Evolutionary conservation across 1,284 basidiomycete species (phyloP).

Genomic region (Ganoderma lingzhi): DNA sequence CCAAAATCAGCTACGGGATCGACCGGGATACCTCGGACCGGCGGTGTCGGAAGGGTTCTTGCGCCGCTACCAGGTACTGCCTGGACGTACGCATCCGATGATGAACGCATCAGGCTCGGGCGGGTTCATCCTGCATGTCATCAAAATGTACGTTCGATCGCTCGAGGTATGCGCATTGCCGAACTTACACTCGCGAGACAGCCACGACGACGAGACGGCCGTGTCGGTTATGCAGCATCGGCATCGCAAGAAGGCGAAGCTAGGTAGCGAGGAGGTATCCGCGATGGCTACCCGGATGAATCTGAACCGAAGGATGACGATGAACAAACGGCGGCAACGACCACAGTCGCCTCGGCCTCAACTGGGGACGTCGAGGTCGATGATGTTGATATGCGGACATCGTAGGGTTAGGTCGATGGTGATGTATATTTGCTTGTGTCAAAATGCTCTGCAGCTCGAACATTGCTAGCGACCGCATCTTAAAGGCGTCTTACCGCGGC

Average conservation of each 20-base stretch:
- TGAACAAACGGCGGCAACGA: slow-evolving; percentile 3
- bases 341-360: slow-evolving; percentile 6
- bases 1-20: slow-evolving; percentile 74
- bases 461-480: neutral
- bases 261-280: slow-evolving; percentile 19
- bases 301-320: slow-evolving; percentile 5
- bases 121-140: slow-evolving; percentile 87
- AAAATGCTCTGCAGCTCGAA: neutral
- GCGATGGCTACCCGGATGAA: neutral
- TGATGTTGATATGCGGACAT: slow-evolving; percentile 32
- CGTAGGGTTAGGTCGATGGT: slow-evolving; percentile 13
- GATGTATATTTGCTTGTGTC: neutral
- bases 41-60: slow-evolving; percentile 91
- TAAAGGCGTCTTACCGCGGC: neutral
- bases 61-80: slow-evolving; percentile 91
- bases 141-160: slow-evolving; percentile 77
- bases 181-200: slow-evolving; percentile 37
- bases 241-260: slow-evolving; percentile 39
- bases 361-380: neutral
- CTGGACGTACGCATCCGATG: slow-evolving; percentile 94
- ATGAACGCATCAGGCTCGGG: slow-evolving; percentile 94
- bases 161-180: neutral
- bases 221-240: slow-evolving; percentile 55
- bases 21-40: slow-evolving; percentile 79
- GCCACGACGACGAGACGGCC: slow-evolving; percentile 74